Evolutionary conservation across 108 stramenopile species (phyloP).

Genomic region (Pseudonitzschia multistriata): DNA sequence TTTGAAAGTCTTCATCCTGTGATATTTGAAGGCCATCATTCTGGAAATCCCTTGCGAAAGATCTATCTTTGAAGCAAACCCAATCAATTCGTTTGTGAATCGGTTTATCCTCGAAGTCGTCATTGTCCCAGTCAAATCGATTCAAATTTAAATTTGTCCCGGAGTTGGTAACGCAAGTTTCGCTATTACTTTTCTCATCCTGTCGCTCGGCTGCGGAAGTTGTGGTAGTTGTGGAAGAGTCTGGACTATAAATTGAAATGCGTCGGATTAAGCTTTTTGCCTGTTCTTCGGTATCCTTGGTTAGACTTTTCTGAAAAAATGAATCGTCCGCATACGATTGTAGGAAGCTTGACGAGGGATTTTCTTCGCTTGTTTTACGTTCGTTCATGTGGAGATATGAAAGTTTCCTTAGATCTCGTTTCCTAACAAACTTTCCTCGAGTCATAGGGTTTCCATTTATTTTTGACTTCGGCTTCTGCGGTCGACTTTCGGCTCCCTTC

Average conservation of each 20-base stretch:
- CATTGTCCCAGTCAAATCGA: background rate
- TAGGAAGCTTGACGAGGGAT: background rate
- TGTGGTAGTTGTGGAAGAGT: background rate
- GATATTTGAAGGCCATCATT: background rate
- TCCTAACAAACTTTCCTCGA: background rate
- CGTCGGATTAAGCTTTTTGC: background rate
- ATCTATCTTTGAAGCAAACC: background rate
- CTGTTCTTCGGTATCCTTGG: background rate
- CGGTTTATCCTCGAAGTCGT: background rate
- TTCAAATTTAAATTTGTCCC: background rate
- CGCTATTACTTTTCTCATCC: background rate
- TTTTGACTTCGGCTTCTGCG: conserved; percentile 1
- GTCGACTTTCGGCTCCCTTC: background rate
- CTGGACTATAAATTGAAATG: background rate
- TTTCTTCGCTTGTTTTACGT: background rate
- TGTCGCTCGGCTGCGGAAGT: background rate
- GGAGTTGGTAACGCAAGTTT: background rate
- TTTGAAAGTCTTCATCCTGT: background rate
- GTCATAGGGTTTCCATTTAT: background rate
- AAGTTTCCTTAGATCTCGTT: background rate
- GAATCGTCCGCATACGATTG: background rate
- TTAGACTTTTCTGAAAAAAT: background rate
- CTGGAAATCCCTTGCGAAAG: background rate
- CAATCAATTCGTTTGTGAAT: background rate
- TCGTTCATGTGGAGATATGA: conserved; percentile 11